Evolutionary conservation across 2,329 filamentous ascomycete species (phyloP).

Genomic region (Ceratocystis cubensis): DNA sequence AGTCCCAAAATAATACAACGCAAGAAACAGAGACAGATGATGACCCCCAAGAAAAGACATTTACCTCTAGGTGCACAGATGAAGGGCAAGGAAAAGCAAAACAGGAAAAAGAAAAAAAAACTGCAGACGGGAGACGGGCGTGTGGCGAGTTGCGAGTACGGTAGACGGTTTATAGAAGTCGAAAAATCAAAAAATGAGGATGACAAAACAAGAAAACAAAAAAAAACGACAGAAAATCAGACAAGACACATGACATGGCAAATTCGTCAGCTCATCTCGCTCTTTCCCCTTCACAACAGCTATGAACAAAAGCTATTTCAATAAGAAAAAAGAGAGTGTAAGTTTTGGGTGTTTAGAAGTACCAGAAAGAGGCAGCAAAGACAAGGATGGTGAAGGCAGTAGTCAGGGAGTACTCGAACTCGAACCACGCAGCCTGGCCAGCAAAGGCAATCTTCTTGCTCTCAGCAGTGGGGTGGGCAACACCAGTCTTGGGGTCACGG

Average conservation of each 20-base stretch:
- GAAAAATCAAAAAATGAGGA: neutral
- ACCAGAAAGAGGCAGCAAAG: constrained; percentile 34
- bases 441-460: constrained; percentile 45
- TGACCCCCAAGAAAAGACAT: constrained; percentile 8
- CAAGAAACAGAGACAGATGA: constrained; percentile 10
- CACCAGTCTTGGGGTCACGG: constrained; percentile 41
- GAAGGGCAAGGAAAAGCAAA: neutral
- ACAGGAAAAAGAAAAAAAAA: neutral
- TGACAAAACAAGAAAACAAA: neutral
- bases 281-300: neutral
- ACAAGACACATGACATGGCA: constrained; percentile 18
- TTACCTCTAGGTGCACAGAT: neutral
- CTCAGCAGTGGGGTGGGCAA: constrained; percentile 38
- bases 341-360: constrained; percentile 16
- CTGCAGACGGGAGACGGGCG: neutral
- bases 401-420: constrained; percentile 40
- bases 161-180: constrained; percentile 9
- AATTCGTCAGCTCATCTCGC: constrained; percentile 19
- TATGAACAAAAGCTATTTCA: neutral
- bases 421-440: constrained; percentile 43
- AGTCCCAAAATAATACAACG: constrained; percentile 1
- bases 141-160: neutral
- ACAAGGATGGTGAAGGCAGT: constrained; percentile 39
- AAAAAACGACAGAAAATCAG: neutral
- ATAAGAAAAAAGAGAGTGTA: neutral